These are phyloP conservation scores for Ambrosia artemisiifolia DNA, from an alignment of 129 eudicot species.

Conservation along the genomic window DNA sequence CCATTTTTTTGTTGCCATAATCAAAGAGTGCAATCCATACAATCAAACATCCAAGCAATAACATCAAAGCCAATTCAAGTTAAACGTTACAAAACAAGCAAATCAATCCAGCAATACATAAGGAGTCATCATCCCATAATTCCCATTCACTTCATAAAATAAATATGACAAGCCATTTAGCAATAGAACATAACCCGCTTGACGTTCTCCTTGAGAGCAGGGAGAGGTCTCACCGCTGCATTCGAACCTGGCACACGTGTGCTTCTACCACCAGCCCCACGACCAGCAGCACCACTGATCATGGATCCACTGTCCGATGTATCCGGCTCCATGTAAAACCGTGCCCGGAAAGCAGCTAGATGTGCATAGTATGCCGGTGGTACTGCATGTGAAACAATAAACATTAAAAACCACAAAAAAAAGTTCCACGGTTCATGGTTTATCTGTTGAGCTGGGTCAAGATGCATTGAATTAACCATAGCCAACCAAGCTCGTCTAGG, in stretches of 20 bases:
- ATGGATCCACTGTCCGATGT: constrained; percentile 81
- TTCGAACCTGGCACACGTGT: constrained; percentile 57
- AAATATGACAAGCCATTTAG: constrained; percentile 4
- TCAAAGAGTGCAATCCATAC: neutral
- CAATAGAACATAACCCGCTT: constrained; percentile 88
- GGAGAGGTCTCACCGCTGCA: constrained; percentile 82
- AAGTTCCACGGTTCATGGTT: neutral
- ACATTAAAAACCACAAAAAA: neutral
- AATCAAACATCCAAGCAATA: neutral
- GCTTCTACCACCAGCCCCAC: constrained; percentile 54
- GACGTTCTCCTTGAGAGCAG: constrained; percentile 83
- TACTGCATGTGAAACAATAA: constrained; percentile 37
- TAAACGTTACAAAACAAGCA: neutral
- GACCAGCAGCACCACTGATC: constrained; percentile 60
- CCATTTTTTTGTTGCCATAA: no score
- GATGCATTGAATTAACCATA: no score
- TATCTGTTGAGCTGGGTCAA: neutral
- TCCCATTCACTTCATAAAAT: no score
- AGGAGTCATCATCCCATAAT: neutral
- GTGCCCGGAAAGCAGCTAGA: constrained; percentile 82
- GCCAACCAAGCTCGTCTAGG: no score
- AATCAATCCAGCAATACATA: neutral
- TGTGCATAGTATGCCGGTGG: constrained; percentile 97
- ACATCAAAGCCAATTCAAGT: neutral
- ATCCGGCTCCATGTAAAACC: constrained; percentile 90